phyloP scores from a whole-genome alignment of 495 filamentous ascomycete genomes.

The Arthonia radiata region DNA sequence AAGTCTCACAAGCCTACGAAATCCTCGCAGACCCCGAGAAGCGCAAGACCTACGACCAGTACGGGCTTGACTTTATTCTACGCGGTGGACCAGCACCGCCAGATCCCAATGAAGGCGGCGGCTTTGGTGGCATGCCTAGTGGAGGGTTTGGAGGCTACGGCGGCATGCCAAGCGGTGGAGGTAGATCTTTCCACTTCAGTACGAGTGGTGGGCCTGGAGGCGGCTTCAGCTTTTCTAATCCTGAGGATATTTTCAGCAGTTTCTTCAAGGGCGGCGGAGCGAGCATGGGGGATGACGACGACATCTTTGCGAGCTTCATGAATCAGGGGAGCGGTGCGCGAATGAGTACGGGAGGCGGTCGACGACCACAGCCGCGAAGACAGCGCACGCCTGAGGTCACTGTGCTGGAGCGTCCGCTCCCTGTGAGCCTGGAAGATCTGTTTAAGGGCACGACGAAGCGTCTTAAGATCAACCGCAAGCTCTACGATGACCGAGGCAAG shows the following conservation, averaged over 20 bases:
- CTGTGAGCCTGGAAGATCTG: slow-evolving; percentile 65
- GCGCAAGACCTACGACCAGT: slow-evolving; percentile 86
- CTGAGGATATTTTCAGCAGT: slow-evolving; percentile 61
- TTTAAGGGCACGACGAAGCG: slow-evolving; percentile 73
- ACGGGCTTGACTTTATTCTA: slow-evolving; percentile 74
- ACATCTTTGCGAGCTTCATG: slow-evolving; percentile 23
- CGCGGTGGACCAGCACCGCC: slow-evolving; percentile 57
- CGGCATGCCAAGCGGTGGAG: slow-evolving; percentile 16
- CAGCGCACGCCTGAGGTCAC: slow-evolving; percentile 45
- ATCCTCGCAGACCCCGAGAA: slow-evolving; percentile 95
- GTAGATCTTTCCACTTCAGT: slow-evolving; percentile 50
- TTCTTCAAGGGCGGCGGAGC: slow-evolving; percentile 37
- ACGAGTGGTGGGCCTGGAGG: slow-evolving; percentile 27
- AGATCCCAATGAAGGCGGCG: slow-evolving; percentile 16
- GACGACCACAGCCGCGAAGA: slow-evolving; percentile 22
- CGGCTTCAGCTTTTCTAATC: slow-evolving; percentile 57
- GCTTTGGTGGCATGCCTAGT: slow-evolving; percentile 15
- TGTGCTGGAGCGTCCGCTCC: slow-evolving; percentile 62
- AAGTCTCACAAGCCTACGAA: slow-evolving; percentile 90
- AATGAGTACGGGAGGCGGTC: slow-evolving; percentile 14
- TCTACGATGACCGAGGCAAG: slow-evolving; percentile 60
- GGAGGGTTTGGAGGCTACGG: slow-evolving; percentile 3
- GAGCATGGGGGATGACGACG: slow-evolving; percentile 26
- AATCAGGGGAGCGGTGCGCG: slow-evolving; percentile 17
- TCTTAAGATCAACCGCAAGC: slow-evolving; percentile 92